Base-by-base conservation (phyloP, 116 monocot species). In the Zostera marina region DNA sequence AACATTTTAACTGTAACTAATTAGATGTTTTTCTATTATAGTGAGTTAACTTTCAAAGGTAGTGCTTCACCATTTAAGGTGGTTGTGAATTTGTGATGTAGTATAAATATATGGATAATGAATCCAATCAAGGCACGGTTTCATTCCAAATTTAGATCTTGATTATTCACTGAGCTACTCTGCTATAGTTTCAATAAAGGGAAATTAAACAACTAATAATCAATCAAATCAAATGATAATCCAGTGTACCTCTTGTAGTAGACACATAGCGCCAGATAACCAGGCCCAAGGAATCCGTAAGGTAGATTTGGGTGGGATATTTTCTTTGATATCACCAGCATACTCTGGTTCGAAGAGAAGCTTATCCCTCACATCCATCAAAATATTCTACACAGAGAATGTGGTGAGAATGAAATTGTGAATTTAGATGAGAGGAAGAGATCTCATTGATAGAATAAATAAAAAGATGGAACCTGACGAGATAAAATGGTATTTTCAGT, bases 301-400 rank as follows among this genome's bases (percentile, higher is more conserved):
- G 42, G 81, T 80, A 61, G 81, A 77, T 66, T 70, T 91, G 71
- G 99, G 99, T 40, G 73, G 77, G 58, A 87, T 64, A 12, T 81
- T 91, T 65, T 84, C 87, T 51, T 72, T 99, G 47, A 74, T 46
- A 74, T 77, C 79, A 19, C 98, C 99, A 75, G 91, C 79, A 72
- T 87, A 99, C 23, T 87, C 91, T 54, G 78, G 81, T 63, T 99
- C 99, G 65, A 99, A 99, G 41, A 99, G 84, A 75, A 99, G 83
- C 41, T 99, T 91, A 68, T 99, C 91, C 61, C 99, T 81, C 39
- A 91, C 78, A 77, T 99, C 91, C 87, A 87, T 81, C 67, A 99
- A 75, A 53, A 91, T 74, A 54, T 81, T 76, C 99, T 99, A 56
- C 8, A 9, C 66, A 66, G 51, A 46, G 42, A 39, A 12, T n/a